A percentile compares a stretch with the other conserved stretches of the same genome.
These are phyloP conservation scores for Coemansia interrupta DNA, from an alignment of 192 early-diverging fungal genomes.

Conservation along the genomic window DNA sequence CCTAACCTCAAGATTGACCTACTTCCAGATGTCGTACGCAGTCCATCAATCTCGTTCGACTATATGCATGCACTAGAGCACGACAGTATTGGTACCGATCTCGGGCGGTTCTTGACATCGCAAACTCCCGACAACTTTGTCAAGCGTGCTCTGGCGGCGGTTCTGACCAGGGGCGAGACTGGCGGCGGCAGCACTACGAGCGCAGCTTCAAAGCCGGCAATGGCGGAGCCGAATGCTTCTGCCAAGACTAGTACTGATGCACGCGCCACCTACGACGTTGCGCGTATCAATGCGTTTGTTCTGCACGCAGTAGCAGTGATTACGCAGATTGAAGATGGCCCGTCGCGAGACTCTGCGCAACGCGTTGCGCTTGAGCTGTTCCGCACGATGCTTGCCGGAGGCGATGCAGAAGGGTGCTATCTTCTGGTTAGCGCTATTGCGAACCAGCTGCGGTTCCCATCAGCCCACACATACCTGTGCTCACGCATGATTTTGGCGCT, in stretches of 20 bases:
- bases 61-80: conserved; percentile 62
- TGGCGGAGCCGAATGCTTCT: no score
- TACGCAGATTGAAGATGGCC: conserved; percentile 52
- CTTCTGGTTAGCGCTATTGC: conserved; percentile 86
- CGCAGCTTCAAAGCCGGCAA: background rate
- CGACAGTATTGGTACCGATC: conserved; percentile 63
- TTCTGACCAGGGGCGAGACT: conserved; percentile 3
- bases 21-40: conserved; percentile 82
- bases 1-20: conserved; percentile 90
- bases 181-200: no score
- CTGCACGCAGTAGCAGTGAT: conserved; percentile 81
- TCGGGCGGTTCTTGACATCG: conserved; percentile 70
- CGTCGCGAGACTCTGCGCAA: conserved; percentile 33
- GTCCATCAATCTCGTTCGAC: conserved; percentile 85
- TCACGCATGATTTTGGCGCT: conserved; percentile 83
- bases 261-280: conserved; percentile 63
- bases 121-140: conserved; percentile 47
- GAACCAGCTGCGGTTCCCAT: conserved; percentile 96
- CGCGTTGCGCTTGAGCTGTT: conserved; percentile 79
- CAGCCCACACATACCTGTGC: conserved; percentile 93
- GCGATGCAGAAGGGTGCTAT: conserved; percentile 71
- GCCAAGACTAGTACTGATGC: background rate
- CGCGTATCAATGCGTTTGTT: conserved; percentile 82
- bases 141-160: background rate
- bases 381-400: conserved; percentile 67